These are phyloP conservation scores for Wickerhamomyces silvicola DNA, from an alignment of 805 yeast genomes.

Conservation along the genomic window DNA sequence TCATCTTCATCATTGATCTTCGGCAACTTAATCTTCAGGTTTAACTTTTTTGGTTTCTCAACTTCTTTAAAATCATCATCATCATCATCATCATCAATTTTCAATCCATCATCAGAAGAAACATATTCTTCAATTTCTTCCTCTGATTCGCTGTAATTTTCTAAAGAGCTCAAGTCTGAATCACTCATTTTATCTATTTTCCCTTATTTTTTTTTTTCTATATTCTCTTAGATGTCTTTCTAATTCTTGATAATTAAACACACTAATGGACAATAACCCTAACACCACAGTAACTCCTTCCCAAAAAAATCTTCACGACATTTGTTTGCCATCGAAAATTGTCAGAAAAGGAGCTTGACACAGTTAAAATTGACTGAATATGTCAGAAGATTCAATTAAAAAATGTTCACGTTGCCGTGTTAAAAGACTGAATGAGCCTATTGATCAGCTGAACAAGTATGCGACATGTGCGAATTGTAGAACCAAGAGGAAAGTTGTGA, in stretches of 20 bases:
- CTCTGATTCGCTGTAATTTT: too few species aligned
- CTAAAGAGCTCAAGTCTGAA: too few species aligned
- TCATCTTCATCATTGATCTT: conserved; percentile 1
- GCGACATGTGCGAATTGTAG: conserved; percentile 38
- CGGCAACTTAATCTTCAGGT: conserved; percentile 13
- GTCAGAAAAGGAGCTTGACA: too few species aligned
- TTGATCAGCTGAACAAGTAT: conserved; percentile 29
- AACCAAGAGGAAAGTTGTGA: conserved; percentile 30
- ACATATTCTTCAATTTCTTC: too few species aligned
- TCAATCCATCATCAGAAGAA: conserved; percentile 12
- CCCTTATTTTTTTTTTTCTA: too few species aligned
- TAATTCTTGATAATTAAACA: too few species aligned
- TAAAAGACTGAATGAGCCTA: conserved; percentile 28
- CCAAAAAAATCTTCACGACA: too few species aligned
- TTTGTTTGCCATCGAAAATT: too few species aligned
- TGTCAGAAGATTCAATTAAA: conserved; percentile 19
- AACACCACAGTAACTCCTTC: too few species aligned
- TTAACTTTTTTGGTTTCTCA: conserved; percentile 9
- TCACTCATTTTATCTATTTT: too few species aligned
- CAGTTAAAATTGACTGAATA: conserved; percentile 7
- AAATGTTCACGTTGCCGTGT: conserved; percentile 41
- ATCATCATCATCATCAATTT: conserved; percentile 10
- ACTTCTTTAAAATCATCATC: conserved; percentile 3
- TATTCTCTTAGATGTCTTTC: too few species aligned
- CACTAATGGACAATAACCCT: too few species aligned